Conservation (phyloP, 2,329 filamentous ascomycete genomes). For the Phaeoacremonium minimum region DNA sequence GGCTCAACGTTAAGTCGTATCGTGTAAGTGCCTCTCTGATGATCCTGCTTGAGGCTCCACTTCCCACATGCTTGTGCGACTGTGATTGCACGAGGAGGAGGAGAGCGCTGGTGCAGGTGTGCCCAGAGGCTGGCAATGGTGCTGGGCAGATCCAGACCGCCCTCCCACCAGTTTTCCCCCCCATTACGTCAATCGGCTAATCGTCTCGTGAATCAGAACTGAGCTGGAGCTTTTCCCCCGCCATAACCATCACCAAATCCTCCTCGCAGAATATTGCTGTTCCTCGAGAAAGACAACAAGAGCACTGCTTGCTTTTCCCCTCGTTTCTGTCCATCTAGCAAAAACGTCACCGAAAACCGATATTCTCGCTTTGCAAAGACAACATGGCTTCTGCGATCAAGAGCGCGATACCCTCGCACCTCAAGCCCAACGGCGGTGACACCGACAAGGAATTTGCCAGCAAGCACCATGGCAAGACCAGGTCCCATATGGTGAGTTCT, state of each 20-base stretch:
- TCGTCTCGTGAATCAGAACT: background rate
- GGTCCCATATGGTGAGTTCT: constrained; percentile 80
- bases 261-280: background rate
- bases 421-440: constrained; percentile 58
- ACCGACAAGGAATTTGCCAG: constrained; percentile 48
- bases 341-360: constrained; percentile 5
- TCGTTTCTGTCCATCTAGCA: constrained; percentile 2
- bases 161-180: background rate
- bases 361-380: constrained; percentile 9
- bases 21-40: too few relatives aligned
- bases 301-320: background rate
- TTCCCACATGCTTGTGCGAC: too few relatives aligned
- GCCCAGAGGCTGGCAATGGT: too few relatives aligned
- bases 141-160: background rate
- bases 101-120: too few relatives aligned
- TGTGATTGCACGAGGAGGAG: too few relatives aligned
- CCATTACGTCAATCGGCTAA: background rate
- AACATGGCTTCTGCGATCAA: constrained; percentile 65
- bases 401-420: constrained; percentile 77
- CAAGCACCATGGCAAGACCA: constrained; percentile 79
- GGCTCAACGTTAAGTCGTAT: too few relatives aligned
- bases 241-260: background rate
- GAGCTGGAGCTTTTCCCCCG: background rate
- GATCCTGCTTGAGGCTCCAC: too few relatives aligned
- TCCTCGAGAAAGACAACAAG: background rate